phyloP scores from a whole-genome alignment of 139 green algal genomes.

The Chlorella ohadii region DNA sequence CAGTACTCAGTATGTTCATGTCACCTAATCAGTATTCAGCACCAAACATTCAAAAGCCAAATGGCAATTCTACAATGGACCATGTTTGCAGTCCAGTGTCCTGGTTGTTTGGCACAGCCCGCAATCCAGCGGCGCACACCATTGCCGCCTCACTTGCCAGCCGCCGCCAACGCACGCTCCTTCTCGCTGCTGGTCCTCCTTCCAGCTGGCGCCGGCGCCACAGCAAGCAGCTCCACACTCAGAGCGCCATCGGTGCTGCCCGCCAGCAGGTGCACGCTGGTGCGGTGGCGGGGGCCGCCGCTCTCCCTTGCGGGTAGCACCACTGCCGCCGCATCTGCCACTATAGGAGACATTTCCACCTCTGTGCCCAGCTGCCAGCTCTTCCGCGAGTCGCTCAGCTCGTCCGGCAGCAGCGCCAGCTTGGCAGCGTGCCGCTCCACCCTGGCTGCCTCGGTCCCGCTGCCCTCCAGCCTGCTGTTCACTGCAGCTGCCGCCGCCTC shows the following conservation, averaged over 20 bases:
- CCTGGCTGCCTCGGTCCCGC: neutral
- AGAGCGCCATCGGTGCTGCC: neutral
- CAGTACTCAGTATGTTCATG: too few relatives aligned
- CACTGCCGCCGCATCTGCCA: neutral
- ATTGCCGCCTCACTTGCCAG: neutral
- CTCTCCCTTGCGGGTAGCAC: neutral
- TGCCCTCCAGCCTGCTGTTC: neutral
- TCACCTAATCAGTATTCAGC: too few relatives aligned
- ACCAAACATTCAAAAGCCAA: too few relatives aligned
- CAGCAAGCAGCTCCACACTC: neutral
- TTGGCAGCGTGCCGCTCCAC: neutral
- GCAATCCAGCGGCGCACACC: too few relatives aligned
- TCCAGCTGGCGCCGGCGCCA: neutral
- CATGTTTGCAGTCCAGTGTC: too few relatives aligned
- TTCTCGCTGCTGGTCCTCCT: constrained; percentile 19
- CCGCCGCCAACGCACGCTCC: neutral
- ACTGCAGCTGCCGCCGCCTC: neutral
- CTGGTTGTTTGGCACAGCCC: too few relatives aligned
- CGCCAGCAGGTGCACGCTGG: neutral
- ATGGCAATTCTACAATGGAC: too few relatives aligned
- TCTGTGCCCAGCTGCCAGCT: constrained; percentile 2
- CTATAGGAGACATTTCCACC: neutral
- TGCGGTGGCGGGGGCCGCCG: too few relatives aligned
- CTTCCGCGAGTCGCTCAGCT: neutral
- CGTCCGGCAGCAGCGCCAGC: neutral